These are phyloP conservation scores for Sphaerostilbella broomeana DNA, from an alignment of 2,329 filamentous ascomycete species.

Conservation along the genomic window DNA sequence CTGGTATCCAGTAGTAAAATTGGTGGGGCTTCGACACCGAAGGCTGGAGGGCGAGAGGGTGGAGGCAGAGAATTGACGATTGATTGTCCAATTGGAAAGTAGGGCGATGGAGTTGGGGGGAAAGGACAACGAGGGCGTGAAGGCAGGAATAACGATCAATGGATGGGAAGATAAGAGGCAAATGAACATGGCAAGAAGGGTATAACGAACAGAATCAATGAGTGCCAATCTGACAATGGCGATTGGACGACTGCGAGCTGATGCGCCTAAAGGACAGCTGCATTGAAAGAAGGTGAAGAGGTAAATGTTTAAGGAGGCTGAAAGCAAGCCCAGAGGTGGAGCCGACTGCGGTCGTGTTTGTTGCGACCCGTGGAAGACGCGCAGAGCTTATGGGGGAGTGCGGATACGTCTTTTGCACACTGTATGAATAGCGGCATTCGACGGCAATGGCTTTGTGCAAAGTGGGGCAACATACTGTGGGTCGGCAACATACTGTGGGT, in stretches of 20 bases:
- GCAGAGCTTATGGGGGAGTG: not conserved
- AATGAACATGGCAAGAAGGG: conserved; percentile 15
- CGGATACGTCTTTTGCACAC: not conserved
- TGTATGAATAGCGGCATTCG: too few species aligned
- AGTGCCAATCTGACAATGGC: conserved; percentile 21
- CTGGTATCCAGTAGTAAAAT: conserved; percentile 1
- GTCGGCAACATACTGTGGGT: too few species aligned
- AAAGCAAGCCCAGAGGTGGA: conserved; percentile 9
- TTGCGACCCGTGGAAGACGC: conserved; percentile 3
- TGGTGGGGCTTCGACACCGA: conserved; percentile 4
- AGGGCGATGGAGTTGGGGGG: conserved; percentile 5
- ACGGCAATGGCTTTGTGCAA: too few species aligned
- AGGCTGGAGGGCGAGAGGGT: conserved; percentile 8
- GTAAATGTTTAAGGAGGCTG: conserved; percentile 13
- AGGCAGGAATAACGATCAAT: conserved; percentile 7
- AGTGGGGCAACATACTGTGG: too few species aligned
- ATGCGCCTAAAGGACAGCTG: conserved; percentile 17
- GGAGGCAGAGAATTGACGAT: conserved; percentile 11
- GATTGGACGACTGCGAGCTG: conserved; percentile 20
- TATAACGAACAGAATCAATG: conserved; percentile 30
- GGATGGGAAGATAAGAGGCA: conserved; percentile 13
- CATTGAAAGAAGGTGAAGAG: conserved; percentile 5
- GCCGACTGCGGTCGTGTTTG: conserved; percentile 8
- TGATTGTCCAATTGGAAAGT: conserved; percentile 10
- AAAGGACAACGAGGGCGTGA: conserved; percentile 10